Conservation (phyloP, 805 yeast genomes). For the Lipomyces sp. region DNA sequence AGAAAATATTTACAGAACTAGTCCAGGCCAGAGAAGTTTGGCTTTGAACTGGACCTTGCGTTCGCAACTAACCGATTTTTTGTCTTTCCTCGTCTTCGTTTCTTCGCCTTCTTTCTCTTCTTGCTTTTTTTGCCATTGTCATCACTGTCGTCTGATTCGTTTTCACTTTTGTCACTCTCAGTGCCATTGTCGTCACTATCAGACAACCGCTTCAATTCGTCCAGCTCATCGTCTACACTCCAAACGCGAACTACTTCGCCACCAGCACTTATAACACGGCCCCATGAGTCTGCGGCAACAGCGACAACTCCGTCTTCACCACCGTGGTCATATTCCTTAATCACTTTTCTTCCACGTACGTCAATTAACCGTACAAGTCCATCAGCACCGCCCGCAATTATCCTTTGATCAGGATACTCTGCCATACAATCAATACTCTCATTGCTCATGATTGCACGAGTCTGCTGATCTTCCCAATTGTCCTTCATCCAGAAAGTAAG, state of each 20-base stretch:
- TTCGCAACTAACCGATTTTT: constrained; percentile 44
- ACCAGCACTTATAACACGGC: constrained; percentile 79
- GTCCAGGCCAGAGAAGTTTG: constrained; percentile 22
- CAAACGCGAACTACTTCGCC: constrained; percentile 82
- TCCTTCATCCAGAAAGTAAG: constrained; percentile 85
- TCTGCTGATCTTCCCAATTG: constrained; percentile 66
- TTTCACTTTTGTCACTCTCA: constrained; percentile 46
- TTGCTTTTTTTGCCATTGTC: constrained; percentile 43
- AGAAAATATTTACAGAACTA: neutral
- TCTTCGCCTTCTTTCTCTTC: constrained; percentile 37
- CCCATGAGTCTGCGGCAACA: constrained; percentile 79
- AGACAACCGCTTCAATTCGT: constrained; percentile 43
- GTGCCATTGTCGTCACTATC: constrained; percentile 47
- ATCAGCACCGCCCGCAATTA: constrained; percentile 65
- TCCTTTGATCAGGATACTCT: constrained; percentile 48
- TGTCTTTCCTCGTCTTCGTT: constrained; percentile 36
- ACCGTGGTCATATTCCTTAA: constrained; percentile 71
- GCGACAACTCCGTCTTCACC: constrained; percentile 72
- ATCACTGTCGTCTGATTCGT: constrained; percentile 59
- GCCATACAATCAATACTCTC: constrained; percentile 74
- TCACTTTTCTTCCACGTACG: constrained; percentile 63
- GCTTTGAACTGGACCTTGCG: constrained; percentile 9
- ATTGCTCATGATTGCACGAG: constrained; percentile 70
- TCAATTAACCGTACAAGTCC: constrained; percentile 74
- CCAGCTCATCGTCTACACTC: constrained; percentile 48